These are phyloP conservation scores for Rhizodiscina lignyota DNA, from an alignment of 495 filamentous ascomycete genomes.

Conservation along the genomic window DNA sequence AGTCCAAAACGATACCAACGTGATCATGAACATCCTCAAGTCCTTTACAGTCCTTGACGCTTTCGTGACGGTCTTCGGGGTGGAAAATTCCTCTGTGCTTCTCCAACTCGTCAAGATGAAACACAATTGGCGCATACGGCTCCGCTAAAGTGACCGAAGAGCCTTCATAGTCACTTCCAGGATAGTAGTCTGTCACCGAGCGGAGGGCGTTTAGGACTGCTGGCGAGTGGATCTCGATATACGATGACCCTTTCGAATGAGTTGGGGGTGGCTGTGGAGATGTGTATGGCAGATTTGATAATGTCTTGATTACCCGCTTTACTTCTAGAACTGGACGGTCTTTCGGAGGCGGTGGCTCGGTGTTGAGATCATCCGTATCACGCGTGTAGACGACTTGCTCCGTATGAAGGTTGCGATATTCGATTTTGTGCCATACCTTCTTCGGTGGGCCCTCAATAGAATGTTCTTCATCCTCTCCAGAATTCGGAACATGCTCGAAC, in stretches of 20 bases:
- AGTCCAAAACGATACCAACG: conserved; percentile 9
- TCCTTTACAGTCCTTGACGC: conserved; percentile 1
- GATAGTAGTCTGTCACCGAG: conserved; percentile 11
- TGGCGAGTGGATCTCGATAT: conserved; percentile 10
- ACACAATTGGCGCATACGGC: conserved; percentile 14
- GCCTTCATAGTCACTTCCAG: conserved; percentile 7
- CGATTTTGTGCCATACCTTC: conserved; percentile 10
- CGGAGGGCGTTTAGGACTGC: conserved; percentile 10
- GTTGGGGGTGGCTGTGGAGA: conserved; percentile 7
- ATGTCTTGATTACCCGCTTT: conserved; percentile 6
- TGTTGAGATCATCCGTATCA: conserved; percentile 7
- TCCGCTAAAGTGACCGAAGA: conserved; percentile 7
- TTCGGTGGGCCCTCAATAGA: too few relatives aligned
- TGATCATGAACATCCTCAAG: conserved; percentile 12
- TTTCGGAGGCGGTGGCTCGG: conserved; percentile 5
- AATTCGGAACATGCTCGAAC: too few relatives aligned
- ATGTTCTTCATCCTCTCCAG: too few relatives aligned
- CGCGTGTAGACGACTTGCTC: conserved; percentile 8
- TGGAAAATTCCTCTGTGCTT: conserved; percentile 10
- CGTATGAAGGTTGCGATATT: conserved; percentile 9
- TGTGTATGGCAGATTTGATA: conserved; percentile 3
- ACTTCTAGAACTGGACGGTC: conserved; percentile 11
- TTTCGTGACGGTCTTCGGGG: conserved; percentile 5
- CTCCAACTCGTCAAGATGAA: conserved; percentile 12
- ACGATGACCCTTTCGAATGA: conserved; percentile 10